Evolutionary conservation across 202 grass and related monocot species (phyloP).

Genomic region (Saccharum hybrid): DNA sequence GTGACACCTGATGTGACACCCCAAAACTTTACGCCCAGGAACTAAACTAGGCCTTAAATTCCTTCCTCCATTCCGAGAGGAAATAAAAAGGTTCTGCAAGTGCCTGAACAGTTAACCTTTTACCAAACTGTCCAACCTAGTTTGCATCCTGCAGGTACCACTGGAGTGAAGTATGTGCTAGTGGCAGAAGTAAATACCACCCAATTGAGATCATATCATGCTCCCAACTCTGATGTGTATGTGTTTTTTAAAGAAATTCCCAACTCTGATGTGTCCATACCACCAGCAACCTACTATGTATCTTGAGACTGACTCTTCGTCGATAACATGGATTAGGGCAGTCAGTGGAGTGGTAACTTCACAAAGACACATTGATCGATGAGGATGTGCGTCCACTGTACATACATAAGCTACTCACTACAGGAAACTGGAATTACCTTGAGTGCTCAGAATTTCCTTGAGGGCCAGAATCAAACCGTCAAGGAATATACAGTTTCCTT

Average conservation of each 20-base stretch:
- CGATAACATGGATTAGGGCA: not conserved
- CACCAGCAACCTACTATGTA: conserved; percentile 13
- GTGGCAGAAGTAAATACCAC: conserved; percentile 9
- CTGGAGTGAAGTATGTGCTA: not conserved
- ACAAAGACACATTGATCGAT: not conserved
- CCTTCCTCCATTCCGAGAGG: not conserved
- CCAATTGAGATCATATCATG: not conserved
- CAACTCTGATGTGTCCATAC: conserved; percentile 22
- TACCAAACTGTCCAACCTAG: conserved; percentile 15
- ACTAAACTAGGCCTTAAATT: not conserved
- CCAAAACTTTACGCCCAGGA: too few species aligned
- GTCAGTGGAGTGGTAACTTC: not conserved
- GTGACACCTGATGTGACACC: too few species aligned
- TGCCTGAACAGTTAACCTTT: conserved; percentile 3
- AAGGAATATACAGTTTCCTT: too few species aligned
- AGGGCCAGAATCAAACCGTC: too few species aligned
- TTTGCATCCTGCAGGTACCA: not conserved
- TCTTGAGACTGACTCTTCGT: conserved; percentile 24
- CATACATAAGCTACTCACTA: not conserved
- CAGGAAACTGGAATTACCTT: too few species aligned
- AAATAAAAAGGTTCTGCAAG: not conserved
- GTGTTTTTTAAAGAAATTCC: too few species aligned
- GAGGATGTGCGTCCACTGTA: not conserved
- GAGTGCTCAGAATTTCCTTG: too few species aligned
- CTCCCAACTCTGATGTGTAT: conserved; percentile 26